These are phyloP conservation scores for Solanum chilense DNA, from an alignment of 257 asterid genomes.

Conservation along the genomic window DNA sequence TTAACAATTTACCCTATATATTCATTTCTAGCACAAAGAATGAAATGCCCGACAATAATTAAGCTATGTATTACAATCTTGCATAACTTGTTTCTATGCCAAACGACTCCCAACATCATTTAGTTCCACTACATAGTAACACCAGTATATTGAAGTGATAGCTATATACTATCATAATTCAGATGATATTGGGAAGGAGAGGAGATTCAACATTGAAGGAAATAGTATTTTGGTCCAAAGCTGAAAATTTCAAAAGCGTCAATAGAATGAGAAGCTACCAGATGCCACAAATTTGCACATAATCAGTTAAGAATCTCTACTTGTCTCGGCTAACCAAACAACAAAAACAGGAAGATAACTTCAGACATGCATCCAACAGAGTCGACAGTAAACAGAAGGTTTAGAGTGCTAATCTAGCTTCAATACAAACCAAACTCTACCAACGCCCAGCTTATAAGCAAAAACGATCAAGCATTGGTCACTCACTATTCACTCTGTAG, in stretches of 20 bases:
- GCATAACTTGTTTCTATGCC: not conserved
- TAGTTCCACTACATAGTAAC: not conserved
- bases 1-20: not conserved
- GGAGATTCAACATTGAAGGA: not conserved
- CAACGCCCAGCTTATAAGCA: not conserved
- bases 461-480: not conserved
- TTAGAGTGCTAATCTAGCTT: not conserved
- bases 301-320: not conserved
- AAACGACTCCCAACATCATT: not conserved
- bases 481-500: not conserved
- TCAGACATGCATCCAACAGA: not conserved
- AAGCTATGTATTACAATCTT: not conserved
- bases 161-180: not conserved
- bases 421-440: not conserved
- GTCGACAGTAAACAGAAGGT: not conserved
- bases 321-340: not conserved
- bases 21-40: not conserved
- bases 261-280: not conserved
- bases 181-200: not conserved
- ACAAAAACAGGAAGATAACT: not conserved
- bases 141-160: not conserved
- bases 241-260: not conserved
- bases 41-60: not conserved
- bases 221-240: not conserved
- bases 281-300: not conserved